Percentiles rank a stretch among this genome's conserved stretches.
Conservation (phyloP, 106 monocot genomes). For the Triglochin maritima region DNA sequence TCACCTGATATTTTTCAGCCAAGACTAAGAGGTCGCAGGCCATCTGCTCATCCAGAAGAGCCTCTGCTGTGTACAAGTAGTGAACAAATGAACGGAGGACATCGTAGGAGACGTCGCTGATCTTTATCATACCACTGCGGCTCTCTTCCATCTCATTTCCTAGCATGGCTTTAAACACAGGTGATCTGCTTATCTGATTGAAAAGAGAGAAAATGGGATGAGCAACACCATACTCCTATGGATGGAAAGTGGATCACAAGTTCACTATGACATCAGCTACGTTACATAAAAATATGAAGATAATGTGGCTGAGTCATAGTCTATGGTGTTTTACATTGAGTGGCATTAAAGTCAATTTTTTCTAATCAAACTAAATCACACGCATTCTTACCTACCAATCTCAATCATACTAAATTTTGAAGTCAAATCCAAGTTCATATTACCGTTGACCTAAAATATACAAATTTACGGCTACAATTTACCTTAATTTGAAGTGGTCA, state of each 20-base stretch:
- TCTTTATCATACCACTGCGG: conserved; percentile 70
- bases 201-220: neutral
- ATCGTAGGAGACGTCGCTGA: conserved; percentile 60
- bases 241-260: neutral
- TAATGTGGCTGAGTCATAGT: too few relatives aligned
- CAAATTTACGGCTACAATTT: too few relatives aligned
- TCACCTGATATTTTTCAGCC: conserved; percentile 93
- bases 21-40: conserved; percentile 60
- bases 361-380: too few relatives aligned
- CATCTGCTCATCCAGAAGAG: conserved; percentile 69
- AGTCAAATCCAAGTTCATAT: too few relatives aligned
- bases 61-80: conserved; percentile 88
- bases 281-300: too few relatives aligned
- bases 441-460: too few relatives aligned
- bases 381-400: too few relatives aligned
- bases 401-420: too few relatives aligned
- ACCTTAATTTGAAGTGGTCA: too few relatives aligned
- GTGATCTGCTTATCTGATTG: conserved; percentile 71
- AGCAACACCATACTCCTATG: neutral
- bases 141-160: conserved; percentile 93
- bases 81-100: conserved; percentile 74
- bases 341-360: too few relatives aligned
- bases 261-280: too few relatives aligned
- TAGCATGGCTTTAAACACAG: conserved; percentile 90
- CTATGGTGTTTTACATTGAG: too few relatives aligned